phyloP scores from a whole-genome alignment of 257 asterid genomes.

The Capsicum chinense region DNA sequence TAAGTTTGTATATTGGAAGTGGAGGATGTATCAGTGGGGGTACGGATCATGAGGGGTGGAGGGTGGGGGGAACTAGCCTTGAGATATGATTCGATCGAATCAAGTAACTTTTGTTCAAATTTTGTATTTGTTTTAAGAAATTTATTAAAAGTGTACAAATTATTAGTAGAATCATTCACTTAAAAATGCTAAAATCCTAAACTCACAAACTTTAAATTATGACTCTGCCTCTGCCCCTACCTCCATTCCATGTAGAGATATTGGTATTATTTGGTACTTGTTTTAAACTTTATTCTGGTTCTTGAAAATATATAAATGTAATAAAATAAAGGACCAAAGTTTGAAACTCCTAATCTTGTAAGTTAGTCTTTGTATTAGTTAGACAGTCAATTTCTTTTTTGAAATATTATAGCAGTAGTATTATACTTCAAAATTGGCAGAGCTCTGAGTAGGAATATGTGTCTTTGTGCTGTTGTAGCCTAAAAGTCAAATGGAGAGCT shows the following conservation, averaged over 20 bases:
- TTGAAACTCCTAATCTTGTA: constrained; percentile 55
- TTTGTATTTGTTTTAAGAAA: too few species aligned
- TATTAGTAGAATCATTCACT: too few species aligned
- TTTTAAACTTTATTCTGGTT: constrained; percentile 39
- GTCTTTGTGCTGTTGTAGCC: constrained; percentile 42
- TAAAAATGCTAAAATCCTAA: too few species aligned
- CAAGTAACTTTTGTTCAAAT: too few species aligned
- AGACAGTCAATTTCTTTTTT: constrained; percentile 23
- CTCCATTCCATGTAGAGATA: too few species aligned
- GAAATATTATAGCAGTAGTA: background rate
- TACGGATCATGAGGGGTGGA: background rate
- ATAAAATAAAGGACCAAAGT: constrained; percentile 35
- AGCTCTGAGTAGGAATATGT: constrained; percentile 48
- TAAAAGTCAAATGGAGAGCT: constrained; percentile 47
- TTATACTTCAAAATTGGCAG: constrained; percentile 50
- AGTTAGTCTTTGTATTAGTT: constrained; percentile 49
- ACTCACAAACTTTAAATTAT: too few species aligned
- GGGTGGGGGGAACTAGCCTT: too few species aligned
- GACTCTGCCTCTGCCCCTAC: too few species aligned
- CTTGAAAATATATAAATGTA: background rate
- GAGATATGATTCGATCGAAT: too few species aligned
- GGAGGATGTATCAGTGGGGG: background rate
- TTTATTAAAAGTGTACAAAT: too few species aligned
- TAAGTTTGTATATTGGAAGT: background rate
- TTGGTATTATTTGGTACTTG: background rate